Evolutionary conservation across 2,329 filamentous ascomycete genomes (phyloP), one percentile per base, ranked within the genome.

Genomic region (Thermothelomyces thermophilus): DNA sequence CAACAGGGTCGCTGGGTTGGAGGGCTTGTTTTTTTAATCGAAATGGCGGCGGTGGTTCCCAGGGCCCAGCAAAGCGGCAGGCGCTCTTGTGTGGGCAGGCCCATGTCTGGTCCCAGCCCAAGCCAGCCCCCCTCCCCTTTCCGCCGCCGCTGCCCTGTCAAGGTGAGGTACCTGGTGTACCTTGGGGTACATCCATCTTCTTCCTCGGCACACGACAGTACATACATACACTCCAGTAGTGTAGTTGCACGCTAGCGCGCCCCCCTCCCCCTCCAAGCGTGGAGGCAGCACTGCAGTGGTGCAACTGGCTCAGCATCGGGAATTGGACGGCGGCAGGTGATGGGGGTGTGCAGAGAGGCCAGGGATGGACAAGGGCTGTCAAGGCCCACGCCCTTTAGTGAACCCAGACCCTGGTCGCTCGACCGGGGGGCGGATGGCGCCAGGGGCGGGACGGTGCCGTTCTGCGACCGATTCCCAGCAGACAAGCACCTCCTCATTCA

Each of bases 21-120:
- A 26, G 24, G 24, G 24, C 5, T 26, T 40, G 36, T 53, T 57
- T 53, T 57, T 58, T 60, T 60, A 60, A 59, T 59, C 39, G 46
- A 50, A 50, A 45, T 36, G 42, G 47, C 48, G 51, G 44, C 24
- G 24, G 24, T 30, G 48, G 37, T 46, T 56, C 41, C 48, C 45
- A 48, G 45, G 43, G 42, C 35, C 46, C 26, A 46, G 31, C 46
- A 36, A n/a, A n/a, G 43, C 51, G 22, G 20, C 30, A 50, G 19
- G 19, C 42, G 41, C 17, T 35, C 43, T 47, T 50, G 48, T 55
- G 55, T 46, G 51, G 31, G 19, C n/a, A 17, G 37, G 41, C 48
- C 48, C 28, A 33, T 41, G 52, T 16, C 24, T 26, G 24, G 5
- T 9, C 24, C 37, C 30, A 39, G 53, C 50, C 41, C 37, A 41